Evolutionary conservation across 257 asterid species (phyloP), one percentile per base, ranked within the genome.

Genomic region (Perilla frutescens): DNA sequence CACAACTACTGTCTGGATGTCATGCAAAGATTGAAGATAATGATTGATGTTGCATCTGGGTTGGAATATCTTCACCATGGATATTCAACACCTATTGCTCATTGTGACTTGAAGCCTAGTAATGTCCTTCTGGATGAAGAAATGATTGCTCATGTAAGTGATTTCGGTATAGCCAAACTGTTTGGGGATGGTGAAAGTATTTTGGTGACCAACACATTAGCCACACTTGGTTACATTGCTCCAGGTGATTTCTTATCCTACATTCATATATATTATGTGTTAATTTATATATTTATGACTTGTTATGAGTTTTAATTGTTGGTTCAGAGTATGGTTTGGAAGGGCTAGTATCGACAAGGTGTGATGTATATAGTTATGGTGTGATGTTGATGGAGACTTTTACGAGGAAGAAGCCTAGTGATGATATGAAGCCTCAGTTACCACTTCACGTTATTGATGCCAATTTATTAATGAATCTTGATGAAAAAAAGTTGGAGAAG

Each of bases 311-410:
- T 14, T 32, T 20, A n/a, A n/a, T n/a, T 51, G 14, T 40, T 4
- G 6, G 7, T 50, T 0, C 31, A 67, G 72, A 67, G 50, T 68
- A 68, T 51, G 73, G 73, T 8, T 14, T 68, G 7, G 74, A 65
- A 71, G 81, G 78, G 13, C 14, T 31, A 6, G 75, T 78, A n/a
- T 78, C 82, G 0, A 66, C 57, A 6, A 78, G 40, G 49, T 39
- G 78, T n/a, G 82, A 78, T 63, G 81, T 77, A 1, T 71, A 77
- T 57, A 77, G 81, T 41, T 77, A 71, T 32, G 81, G 78, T 3
- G 67, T 77, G 32, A 60, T 73, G 66, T 8, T 78, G 75, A 72
- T 78, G 75, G 82, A 78, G 45, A 67, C 67, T 4, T 78, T 78
- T 58, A 78, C 78, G 8, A 66, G 82, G 11, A 78, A 39, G 11